Evolutionary conservation across 176 grass and related monocot species (phyloP).

Genomic region (Triticum turgidum): DNA sequence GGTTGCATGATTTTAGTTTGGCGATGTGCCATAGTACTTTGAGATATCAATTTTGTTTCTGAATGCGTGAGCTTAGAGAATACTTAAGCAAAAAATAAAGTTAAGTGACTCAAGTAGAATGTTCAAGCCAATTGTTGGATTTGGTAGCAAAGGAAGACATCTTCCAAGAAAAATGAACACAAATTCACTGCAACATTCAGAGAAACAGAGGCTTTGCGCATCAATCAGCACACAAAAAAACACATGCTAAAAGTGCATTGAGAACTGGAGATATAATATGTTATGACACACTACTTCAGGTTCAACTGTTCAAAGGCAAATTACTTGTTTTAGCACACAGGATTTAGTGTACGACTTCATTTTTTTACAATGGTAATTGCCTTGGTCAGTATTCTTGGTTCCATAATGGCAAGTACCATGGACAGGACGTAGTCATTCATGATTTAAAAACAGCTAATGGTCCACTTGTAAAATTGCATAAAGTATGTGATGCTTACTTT

Average conservation of each 20-base stretch:
- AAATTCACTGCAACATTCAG: background rate
- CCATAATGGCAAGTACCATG: background rate
- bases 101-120: background rate
- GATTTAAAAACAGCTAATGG: slow-evolving; percentile 14
- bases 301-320: background rate
- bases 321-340: slow-evolving; percentile 9
- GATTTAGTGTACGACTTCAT: background rate
- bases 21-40: background rate
- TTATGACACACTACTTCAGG: background rate
- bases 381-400: background rate
- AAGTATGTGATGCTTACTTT: slow-evolving; percentile 68
- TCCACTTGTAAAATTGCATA: slow-evolving; percentile 22
- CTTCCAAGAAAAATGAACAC: background rate
- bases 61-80: background rate
- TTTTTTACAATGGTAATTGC: slow-evolving; percentile 7
- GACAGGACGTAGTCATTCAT: slow-evolving; percentile 10
- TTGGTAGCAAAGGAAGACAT: background rate
- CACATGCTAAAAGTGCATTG: background rate
- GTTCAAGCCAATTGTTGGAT: background rate
- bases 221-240: background rate
- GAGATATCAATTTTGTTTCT: background rate
- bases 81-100: background rate
- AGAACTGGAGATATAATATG: background rate
- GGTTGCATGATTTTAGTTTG: background rate
- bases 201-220: background rate